These are phyloP conservation scores for Friedmanniomyces simplex DNA, from an alignment of 495 filamentous ascomycete genomes.

Conservation along the genomic window DNA sequence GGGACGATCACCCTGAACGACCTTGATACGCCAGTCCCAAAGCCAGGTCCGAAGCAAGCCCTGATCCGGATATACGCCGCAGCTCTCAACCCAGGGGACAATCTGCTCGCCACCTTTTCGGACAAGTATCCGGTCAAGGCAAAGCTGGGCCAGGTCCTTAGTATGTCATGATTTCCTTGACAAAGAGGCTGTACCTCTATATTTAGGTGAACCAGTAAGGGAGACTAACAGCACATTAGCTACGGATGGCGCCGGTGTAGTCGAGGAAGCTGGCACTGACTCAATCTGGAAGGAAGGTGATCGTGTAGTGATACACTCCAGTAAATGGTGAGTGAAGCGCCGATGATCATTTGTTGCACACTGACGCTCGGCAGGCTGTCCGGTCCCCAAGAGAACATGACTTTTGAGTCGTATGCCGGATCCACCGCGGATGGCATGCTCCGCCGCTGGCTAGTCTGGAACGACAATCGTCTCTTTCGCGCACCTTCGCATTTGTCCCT, in stretches of 20 bases:
- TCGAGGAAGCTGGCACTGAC: conserved; percentile 16
- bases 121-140: conserved; percentile 14
- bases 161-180: not conserved
- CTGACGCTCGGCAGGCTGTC: not conserved
- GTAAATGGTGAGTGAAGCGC: conserved; percentile 17
- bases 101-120: conserved; percentile 7
- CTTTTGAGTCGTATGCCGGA: conserved; percentile 8
- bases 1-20: conserved; percentile 5
- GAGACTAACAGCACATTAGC: not conserved
- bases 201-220: not conserved
- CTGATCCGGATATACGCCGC: conserved; percentile 19
- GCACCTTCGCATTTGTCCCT: conserved; percentile 23
- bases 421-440: conserved; percentile 12
- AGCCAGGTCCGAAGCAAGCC: conserved; percentile 17
- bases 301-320: conserved; percentile 17
- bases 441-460: conserved; percentile 13
- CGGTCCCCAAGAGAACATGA: not conserved
- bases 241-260: conserved; percentile 28
- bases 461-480: conserved; percentile 17
- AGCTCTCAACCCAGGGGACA: conserved; percentile 22
- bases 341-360: not conserved
- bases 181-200: not conserved
- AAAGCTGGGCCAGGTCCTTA: conserved; percentile 6
- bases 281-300: conserved; percentile 18
- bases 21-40: conserved; percentile 9